Percentiles rank a stretch among this genome's conserved stretches.
Evolutionary conservation across 129 eudicot genomes (phyloP).

Genomic region (Saposhnikovia divaricata): DNA sequence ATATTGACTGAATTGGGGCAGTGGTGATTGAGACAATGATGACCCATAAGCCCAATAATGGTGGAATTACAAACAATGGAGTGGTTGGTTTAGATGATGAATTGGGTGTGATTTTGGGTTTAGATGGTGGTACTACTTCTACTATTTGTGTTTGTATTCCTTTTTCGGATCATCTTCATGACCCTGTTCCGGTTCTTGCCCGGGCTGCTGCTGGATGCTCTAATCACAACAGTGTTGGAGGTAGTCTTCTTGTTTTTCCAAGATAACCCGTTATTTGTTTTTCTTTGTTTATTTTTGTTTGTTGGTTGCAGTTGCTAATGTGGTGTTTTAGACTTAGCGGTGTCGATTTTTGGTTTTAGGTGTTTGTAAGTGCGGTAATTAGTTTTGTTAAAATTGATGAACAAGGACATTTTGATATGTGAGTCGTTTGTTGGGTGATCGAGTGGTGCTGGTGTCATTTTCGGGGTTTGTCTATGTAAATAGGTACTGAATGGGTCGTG

Average conservation of each 20-base stretch:
- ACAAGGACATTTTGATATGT: background rate
- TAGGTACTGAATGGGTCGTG: background rate
- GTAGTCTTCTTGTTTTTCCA: conserved; percentile 20
- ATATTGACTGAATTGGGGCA: background rate
- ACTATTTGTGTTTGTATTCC: conserved; percentile 66
- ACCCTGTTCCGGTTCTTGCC: conserved; percentile 50
- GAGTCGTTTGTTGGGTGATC: background rate
- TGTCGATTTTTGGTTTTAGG: background rate
- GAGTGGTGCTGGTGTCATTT: background rate
- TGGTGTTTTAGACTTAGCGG: background rate
- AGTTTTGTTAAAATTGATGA: background rate
- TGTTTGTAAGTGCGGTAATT: background rate
- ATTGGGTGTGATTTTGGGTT: conserved; percentile 48
- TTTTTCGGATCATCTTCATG: conserved; percentile 29
- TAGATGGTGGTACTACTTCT: conserved; percentile 78
- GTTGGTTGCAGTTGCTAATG: background rate
- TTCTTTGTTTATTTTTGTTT: background rate
- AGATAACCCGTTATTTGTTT: background rate
- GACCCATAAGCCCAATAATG: background rate
- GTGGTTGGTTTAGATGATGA: background rate
- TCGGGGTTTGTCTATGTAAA: background rate
- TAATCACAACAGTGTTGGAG: conserved; percentile 86
- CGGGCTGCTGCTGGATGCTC: conserved; percentile 85
- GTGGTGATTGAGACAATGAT: background rate
- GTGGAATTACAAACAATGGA: background rate